These are phyloP conservation scores for Fomitopsis pinicola DNA, from an alignment of 1,284 basidiomycete genomes.

Conservation along the genomic window DNA sequence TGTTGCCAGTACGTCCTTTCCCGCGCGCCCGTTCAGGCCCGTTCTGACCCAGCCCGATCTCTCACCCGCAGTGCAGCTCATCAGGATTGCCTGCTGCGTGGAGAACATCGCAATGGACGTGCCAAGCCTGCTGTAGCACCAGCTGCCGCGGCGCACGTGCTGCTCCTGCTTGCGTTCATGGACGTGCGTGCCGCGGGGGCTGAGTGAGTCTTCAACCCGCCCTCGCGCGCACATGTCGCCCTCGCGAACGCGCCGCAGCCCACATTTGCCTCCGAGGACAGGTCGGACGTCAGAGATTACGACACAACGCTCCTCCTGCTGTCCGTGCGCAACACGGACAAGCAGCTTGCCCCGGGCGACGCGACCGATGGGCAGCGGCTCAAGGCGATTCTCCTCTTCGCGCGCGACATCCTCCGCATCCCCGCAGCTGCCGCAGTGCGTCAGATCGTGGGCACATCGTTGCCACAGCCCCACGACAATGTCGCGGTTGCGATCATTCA, in stretches of 20 bases:
- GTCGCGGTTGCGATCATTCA: slow-evolving; percentile 75
- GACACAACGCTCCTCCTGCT: slow-evolving; percentile 81
- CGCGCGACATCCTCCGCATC: slow-evolving; percentile 38
- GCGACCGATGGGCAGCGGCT: slow-evolving; percentile 72
- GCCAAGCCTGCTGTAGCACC: background rate
- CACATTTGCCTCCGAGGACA: slow-evolving; percentile 1
- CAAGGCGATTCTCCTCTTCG: slow-evolving; percentile 77
- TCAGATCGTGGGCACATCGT: background rate
- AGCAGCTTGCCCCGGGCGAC: slow-evolving; percentile 67
- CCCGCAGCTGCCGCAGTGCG: background rate
- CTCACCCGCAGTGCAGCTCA: background rate
- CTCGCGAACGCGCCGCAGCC: slow-evolving; percentile 53
- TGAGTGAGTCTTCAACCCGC: slow-evolving; percentile 73
- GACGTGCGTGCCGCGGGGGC: background rate
- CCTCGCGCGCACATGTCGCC: slow-evolving; percentile 82
- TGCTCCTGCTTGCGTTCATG: background rate
- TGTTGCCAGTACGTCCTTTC: background rate
- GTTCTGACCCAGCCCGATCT: background rate
- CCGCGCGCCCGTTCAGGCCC: background rate
- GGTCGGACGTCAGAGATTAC: slow-evolving; percentile 34
- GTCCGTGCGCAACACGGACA: slow-evolving; percentile 89
- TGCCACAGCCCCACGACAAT: slow-evolving; percentile 31
- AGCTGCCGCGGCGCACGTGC: background rate
- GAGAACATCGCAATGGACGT: background rate
- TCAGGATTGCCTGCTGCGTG: background rate